These are phyloP conservation scores for Nakaseomyces delphensis DNA, from an alignment of 1,139 yeast genomes.

Conservation along the genomic window DNA sequence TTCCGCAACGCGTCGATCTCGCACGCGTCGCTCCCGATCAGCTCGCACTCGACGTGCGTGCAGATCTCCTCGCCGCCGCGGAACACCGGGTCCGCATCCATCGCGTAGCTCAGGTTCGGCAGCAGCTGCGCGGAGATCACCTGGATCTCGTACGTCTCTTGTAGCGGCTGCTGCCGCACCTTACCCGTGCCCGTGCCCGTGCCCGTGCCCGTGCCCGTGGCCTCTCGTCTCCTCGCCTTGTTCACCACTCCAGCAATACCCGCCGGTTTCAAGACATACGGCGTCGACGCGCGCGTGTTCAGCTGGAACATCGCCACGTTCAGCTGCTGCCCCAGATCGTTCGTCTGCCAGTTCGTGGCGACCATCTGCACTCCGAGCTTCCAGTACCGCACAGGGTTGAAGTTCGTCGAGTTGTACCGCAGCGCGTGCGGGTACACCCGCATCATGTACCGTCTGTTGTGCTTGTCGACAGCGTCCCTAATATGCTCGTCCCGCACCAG, in stretches of 20 bases:
- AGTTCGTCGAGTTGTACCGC: slow-evolving; percentile 70
- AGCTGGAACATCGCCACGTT: slow-evolving; percentile 70
- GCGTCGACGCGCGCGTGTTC: slow-evolving; percentile 32
- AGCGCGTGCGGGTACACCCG: slow-evolving; percentile 81
- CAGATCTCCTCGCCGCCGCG: slow-evolving; percentile 5
- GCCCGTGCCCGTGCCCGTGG: too few species aligned
- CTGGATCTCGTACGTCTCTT: slow-evolving; percentile 10
- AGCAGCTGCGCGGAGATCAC: slow-evolving; percentile 80
- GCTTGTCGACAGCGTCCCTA: slow-evolving; percentile 51
- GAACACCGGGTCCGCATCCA: slow-evolving; percentile 21
- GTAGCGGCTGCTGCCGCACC: too few species aligned
- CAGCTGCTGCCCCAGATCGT: slow-evolving; percentile 82
- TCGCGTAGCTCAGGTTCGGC: slow-evolving; percentile 52
- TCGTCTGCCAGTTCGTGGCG: slow-evolving; percentile 95
- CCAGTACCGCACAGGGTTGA: slow-evolving; percentile 74
- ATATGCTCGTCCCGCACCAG: slow-evolving; percentile 57
- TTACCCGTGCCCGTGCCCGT: too few species aligned
- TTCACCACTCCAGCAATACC: neutral
- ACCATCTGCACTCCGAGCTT: slow-evolving; percentile 83
- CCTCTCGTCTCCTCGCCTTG: too few species aligned
- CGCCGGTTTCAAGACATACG: slow-evolving; percentile 1
- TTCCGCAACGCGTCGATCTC: neutral
- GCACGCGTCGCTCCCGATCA: neutral
- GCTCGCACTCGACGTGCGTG: slow-evolving; percentile 4
- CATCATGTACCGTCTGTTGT: slow-evolving; percentile 66